These are phyloP conservation scores for Albugo candida DNA, from an alignment of 352 stramenopile genomes.

Conservation along the genomic window DNA sequence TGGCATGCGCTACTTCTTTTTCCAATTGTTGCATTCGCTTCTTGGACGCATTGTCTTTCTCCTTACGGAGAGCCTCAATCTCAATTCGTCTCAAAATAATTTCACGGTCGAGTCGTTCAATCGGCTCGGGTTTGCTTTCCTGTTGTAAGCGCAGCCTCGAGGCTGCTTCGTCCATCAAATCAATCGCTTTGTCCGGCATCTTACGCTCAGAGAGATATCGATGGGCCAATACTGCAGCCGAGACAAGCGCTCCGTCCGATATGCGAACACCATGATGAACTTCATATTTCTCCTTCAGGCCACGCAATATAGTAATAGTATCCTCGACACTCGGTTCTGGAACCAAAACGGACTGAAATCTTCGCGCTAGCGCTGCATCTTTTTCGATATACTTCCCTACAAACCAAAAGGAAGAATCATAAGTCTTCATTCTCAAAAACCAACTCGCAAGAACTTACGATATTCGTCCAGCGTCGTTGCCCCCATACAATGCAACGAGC, in stretches of 20 bases:
- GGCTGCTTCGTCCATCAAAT: slow-evolving; percentile 90
- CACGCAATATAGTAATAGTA: slow-evolving; percentile 90
- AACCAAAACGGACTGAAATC: slow-evolving; percentile 95
- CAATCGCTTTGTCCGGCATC: slow-evolving; percentile 93
- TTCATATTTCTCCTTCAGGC: slow-evolving; percentile 93
- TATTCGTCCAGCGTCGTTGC: slow-evolving; percentile 92
- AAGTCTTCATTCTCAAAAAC: not conserved
- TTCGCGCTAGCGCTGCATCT: slow-evolving; percentile 89
- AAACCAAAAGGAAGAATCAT: not conserved
- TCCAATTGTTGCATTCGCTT: slow-evolving; percentile 42
- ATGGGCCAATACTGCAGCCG: slow-evolving; percentile 86
- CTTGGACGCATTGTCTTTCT: slow-evolving; percentile 51
- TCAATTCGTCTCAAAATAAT: slow-evolving; percentile 67
- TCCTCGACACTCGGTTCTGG: slow-evolving; percentile 89
- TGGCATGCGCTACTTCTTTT: slow-evolving; percentile 35
- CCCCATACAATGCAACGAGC: slow-evolving; percentile 82
- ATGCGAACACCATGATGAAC: slow-evolving; percentile 93
- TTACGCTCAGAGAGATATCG: slow-evolving; percentile 84
- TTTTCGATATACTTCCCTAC: slow-evolving; percentile 89
- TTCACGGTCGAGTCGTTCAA: slow-evolving; percentile 62
- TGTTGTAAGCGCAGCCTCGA: slow-evolving; percentile 60
- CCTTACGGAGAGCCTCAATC: slow-evolving; percentile 60
- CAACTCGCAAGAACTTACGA: slow-evolving; percentile 15
- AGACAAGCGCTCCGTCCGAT: slow-evolving; percentile 84
- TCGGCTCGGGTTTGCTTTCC: slow-evolving; percentile 65